phyloP scores from a whole-genome alignment of 129 eudicot species.

The Helichrysum umbraculigerum region DNA sequence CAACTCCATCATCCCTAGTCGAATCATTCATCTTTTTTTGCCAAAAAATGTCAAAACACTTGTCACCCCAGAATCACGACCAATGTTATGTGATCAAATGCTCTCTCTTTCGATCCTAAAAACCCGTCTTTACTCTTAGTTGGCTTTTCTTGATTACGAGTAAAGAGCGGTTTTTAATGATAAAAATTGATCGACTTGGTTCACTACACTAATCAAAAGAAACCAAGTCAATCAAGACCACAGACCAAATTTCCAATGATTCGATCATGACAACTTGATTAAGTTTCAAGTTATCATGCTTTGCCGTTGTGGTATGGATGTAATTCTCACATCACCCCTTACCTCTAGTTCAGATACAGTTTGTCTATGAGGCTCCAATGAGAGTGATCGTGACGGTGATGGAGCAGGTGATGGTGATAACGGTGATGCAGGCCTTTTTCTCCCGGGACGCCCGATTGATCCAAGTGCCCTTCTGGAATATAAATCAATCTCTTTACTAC shows the following conservation, averaged over 20 bases:
- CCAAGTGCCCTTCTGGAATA: constrained; percentile 67
- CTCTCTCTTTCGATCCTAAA: background rate
- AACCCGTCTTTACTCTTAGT: constrained; percentile 4
- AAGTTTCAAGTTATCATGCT: constrained; percentile 6
- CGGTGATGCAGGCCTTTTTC: constrained; percentile 11
- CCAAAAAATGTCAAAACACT: background rate
- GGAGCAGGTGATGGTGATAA: constrained; percentile 34
- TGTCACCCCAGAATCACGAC: background rate
- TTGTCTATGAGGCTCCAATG: constrained; percentile 10
- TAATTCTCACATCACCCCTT: background rate
- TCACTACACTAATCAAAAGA: constrained; percentile 20
- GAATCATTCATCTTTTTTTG: constrained; percentile 24
- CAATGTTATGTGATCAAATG: background rate
- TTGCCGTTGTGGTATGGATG: background rate
- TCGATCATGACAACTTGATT: background rate
- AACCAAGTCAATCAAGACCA: constrained; percentile 17
- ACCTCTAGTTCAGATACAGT: constrained; percentile 12
- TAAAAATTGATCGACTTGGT: constrained; percentile 7
- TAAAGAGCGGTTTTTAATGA: background rate
- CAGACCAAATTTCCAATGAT: too few relatives aligned
- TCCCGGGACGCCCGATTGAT: constrained; percentile 16
- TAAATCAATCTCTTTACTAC: constrained; percentile 17
- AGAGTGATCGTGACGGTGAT: background rate
- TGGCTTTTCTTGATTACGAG: background rate
- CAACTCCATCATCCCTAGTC: constrained; percentile 14